Conservation (phyloP, 306 rosid species). For the Abrus pulchellus region DNA sequence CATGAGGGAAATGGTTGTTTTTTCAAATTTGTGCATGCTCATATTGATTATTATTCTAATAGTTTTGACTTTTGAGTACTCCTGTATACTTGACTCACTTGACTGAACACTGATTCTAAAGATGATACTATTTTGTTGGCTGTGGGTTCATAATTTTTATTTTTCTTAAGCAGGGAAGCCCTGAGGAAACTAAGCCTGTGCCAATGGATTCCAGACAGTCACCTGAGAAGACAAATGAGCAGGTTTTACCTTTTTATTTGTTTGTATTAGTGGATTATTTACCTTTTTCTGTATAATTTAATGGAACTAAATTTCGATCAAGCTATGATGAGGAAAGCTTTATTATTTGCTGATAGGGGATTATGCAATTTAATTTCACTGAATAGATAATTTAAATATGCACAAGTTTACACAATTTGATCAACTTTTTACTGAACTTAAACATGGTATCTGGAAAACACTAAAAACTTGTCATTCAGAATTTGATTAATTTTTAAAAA, state of each 20-base stretch:
- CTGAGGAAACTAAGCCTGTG: conserved; percentile 61
- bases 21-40: not conserved
- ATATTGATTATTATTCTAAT: conserved; percentile 27
- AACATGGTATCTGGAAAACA: not conserved
- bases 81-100: conserved; percentile 38
- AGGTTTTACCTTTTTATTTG: conserved; percentile 51
- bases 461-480: not conserved
- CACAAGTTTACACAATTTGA: not conserved
- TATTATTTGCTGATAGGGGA: conserved; percentile 31
- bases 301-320: not conserved
- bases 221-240: conserved; percentile 52
- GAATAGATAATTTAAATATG: conserved; percentile 28
- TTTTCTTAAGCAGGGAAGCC: conserved; percentile 56
- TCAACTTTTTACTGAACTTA: not conserved
- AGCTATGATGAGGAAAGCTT: conserved; percentile 18
- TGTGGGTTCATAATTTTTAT: conserved; percentile 23
- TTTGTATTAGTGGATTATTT: conserved; percentile 1
- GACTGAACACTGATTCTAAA: conserved; percentile 22
- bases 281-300: not conserved
- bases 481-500: not conserved
- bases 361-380: conserved; percentile 34
- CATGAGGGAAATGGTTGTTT: conserved; percentile 21
- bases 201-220: conserved; percentile 51
- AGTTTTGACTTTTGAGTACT: conserved; percentile 10
- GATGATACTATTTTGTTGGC: not conserved